Base-by-base conservation (phyloP, 306 rosid species). In the Quercus glauca region DNA sequence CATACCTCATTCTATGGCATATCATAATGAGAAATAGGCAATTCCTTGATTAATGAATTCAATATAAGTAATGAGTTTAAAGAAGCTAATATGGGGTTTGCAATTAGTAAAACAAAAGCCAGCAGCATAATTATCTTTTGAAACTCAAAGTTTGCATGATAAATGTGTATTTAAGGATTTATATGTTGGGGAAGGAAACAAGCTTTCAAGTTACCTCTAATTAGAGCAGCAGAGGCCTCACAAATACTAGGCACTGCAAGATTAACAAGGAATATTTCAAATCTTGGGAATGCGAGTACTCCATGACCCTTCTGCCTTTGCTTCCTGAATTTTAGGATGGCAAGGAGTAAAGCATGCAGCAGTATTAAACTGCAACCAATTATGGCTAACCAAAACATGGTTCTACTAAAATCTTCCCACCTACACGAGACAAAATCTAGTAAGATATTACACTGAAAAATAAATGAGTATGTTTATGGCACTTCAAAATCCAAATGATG, bases 381-480 rank as follows among this genome's bases (percentile, higher is more conserved):
- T 83, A 87, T 86, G 49, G 88, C 95, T 77, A 94, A 82, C 97
- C 99, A 94, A 81, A 92, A 87, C 93, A 91, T 90, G 89, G 85
- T 86, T 85, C 97, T 86, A 41, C 55, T 79, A 60, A 94, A 94
- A 64, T 88, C 89, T 53, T 83, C 85, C 99, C 97, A 94, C 87
- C 99, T 94, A 77, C 81, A 78, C 28, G 31, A 31, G 71, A 73
- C 59, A 69, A 25, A 20, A 41, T 6, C 5, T 5, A 80, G 15
- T 71, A n/a, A 59, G 75, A 80, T 18, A 69, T 63, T 43, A 13
- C 12, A 26, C 21, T 28, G 26, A 41, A 55, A 59, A 52, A 5
- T 10, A 56, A 58, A 57, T 52, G 61, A 67, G 56, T 37, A 0
- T 61, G 59, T 73, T 41, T 73, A 17, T 9, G 19, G 69, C 79